Evolutionary conservation across 805 yeast genomes (phyloP), one percentile per base, ranked within the genome.

Genomic region (Scheffersomyces ergatensis): DNA sequence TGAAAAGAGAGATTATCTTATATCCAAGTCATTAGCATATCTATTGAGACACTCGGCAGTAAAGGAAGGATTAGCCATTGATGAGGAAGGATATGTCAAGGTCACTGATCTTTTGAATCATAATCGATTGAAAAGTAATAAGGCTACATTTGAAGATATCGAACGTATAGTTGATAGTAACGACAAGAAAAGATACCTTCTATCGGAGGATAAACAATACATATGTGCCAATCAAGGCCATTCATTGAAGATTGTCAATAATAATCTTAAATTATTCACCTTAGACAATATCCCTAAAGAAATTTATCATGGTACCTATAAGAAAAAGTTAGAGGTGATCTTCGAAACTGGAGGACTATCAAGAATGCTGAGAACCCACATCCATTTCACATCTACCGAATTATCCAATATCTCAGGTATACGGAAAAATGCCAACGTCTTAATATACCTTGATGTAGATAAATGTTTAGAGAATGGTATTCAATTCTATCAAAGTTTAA

Each of bases 191-290:
- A 60, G 99, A 40, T 92, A 82, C 61, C 72, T 74, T 26, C 45
- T 89, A 11, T 65, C 60, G 9, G 41, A 39, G 4, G 63, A 50
- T 4, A 62, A 57, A 9, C 17, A 29, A 32, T 46, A 30, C 15
- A 67, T 92, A n/a, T 79, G 97, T 56, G 98, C 99, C 3, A 83
- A 83, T 38, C 99, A 93, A 61, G 99, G 99, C 3, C 99, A 93
- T 60, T 81, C 95, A 0, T 63, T 92, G 4, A 55, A 59, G 25
- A 43, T 51, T 0, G 67, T 81, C 1, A 72, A 74, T 13, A 70
- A 73, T 21, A 51, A 56, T 34, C 59, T 78, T 21, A 56, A 39
- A 35, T 67, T 55, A 27, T 53, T 80, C 34, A 53, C 53, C n/a
- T 45, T 57, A 15, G 65, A 59, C 0, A 68, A 74, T 3, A 66